Evolutionary conservation across 2,329 filamentous ascomycete species (phyloP).

Genomic region (Penicillium sp.): DNA sequence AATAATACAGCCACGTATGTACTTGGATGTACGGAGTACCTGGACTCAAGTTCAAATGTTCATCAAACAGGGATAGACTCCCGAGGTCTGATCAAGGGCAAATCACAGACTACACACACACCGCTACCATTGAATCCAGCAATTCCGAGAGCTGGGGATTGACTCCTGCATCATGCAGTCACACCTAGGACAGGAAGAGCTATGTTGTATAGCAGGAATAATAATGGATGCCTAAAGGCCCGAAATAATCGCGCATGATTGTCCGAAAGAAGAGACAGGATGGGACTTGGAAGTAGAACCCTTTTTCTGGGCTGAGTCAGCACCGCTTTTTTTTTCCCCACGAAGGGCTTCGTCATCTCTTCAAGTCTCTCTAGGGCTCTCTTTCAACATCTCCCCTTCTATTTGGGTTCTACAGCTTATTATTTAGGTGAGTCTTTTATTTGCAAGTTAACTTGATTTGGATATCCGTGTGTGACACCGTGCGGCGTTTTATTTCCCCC

Average conservation of each 20-base stretch:
- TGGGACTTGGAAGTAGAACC: too few species aligned
- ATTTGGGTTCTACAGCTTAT: slow-evolving; percentile 3
- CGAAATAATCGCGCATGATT: not conserved
- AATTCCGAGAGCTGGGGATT: slow-evolving; percentile 5
- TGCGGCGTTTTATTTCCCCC: slow-evolving; percentile 20
- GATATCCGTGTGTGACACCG: not conserved
- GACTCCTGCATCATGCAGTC: slow-evolving; percentile 6
- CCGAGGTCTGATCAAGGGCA: not conserved
- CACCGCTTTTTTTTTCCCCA: slow-evolving; percentile 4
- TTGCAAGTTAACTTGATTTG: not conserved
- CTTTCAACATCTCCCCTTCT: not conserved
- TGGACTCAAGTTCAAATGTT: not conserved
- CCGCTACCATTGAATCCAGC: slow-evolving; percentile 11
- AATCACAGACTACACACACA: slow-evolving; percentile 7
- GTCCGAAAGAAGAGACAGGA: too few species aligned
- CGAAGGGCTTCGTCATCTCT: not conserved
- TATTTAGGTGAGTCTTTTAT: slow-evolving; percentile 16
- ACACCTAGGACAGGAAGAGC: not conserved
- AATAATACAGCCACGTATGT: not conserved
- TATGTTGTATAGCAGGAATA: not conserved
- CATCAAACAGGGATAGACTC: not conserved
- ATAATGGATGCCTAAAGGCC: not conserved
- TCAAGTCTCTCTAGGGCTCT: not conserved
- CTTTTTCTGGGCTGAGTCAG: not conserved
- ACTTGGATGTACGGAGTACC: not conserved